Conservation (phyloP, 805 yeast genomes). For the Blastobotrys chiropterorum region DNA sequence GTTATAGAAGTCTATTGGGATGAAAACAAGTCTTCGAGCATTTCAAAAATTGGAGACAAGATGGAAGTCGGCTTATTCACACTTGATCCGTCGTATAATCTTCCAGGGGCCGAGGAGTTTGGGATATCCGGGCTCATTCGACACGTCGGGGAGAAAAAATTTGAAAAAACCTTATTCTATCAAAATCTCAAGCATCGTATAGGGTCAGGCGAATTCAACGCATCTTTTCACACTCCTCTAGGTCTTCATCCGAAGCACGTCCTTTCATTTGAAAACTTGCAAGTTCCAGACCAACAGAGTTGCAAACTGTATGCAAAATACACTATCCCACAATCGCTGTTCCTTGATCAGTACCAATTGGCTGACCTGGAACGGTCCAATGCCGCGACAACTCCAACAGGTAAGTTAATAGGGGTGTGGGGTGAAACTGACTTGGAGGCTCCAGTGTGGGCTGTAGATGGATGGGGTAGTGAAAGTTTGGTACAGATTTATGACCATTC, state of each 20-base stretch:
- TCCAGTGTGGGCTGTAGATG: constrained; percentile 42
- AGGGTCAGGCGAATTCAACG: constrained; percentile 5
- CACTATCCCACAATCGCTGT: constrained; percentile 40
- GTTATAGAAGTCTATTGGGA: constrained; percentile 22
- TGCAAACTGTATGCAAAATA: constrained; percentile 43
- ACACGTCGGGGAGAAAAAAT: constrained; percentile 10
- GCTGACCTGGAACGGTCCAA: constrained; percentile 28
- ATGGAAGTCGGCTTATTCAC: constrained; percentile 20
- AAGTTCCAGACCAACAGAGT: constrained; percentile 15
- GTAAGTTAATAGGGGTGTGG: constrained; percentile 37
- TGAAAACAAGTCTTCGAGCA: not conserved
- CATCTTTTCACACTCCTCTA: constrained; percentile 18
- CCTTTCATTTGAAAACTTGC: constrained; percentile 9
- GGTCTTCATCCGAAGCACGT: constrained; percentile 23
- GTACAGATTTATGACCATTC: constrained; percentile 29
- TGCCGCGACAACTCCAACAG: constrained; percentile 21
- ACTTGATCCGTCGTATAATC: constrained; percentile 5
- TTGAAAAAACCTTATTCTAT: constrained; percentile 16
- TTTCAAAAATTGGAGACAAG: constrained; percentile 8
- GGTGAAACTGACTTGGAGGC: constrained; percentile 55
- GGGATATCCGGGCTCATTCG: constrained; percentile 17
- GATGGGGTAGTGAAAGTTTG: constrained; percentile 45
- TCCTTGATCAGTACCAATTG: constrained; percentile 53
- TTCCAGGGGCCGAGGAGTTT: constrained; percentile 11
- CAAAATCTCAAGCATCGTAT: constrained; percentile 11